Conservation (phyloP, 176 grass and related monocot genomes). For the Saccharum officinarum region DNA sequence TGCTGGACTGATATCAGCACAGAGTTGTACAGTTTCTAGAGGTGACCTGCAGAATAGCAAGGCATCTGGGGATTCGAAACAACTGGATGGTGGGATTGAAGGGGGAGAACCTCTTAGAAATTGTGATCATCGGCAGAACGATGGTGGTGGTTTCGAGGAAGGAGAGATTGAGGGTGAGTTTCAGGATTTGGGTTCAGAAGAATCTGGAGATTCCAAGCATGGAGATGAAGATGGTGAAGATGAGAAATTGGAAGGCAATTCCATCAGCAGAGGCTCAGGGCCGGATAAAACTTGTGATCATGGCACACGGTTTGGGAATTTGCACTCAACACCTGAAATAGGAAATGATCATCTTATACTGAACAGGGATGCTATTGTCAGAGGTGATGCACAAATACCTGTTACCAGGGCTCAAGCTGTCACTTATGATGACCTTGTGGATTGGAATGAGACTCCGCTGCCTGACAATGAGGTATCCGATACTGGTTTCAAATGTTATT, state of each 20-base stretch:
- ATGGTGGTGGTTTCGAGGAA: slow-evolving; percentile 63
- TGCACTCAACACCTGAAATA: slow-evolving; percentile 8
- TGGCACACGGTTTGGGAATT: neutral
- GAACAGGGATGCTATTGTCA: slow-evolving; percentile 7
- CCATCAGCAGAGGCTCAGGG: slow-evolving; percentile 20
- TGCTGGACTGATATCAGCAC: neutral
- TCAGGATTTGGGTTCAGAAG: slow-evolving; percentile 46
- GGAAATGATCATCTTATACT: slow-evolving; percentile 25
- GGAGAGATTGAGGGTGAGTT: slow-evolving; percentile 83
- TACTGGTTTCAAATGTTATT: neutral
- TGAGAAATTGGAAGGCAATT: slow-evolving; percentile 42
- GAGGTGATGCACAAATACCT: slow-evolving; percentile 17
- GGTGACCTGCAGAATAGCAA: slow-evolving; percentile 22
- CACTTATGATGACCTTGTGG: slow-evolving; percentile 47
- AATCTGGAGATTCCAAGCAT: slow-evolving; percentile 25
- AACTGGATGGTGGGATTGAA: slow-evolving; percentile 20
- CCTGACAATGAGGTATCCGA: slow-evolving; percentile 33
- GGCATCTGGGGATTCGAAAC: slow-evolving; percentile 29
- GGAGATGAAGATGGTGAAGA: slow-evolving; percentile 37
- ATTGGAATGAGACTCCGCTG: slow-evolving; percentile 40
- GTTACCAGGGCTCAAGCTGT: slow-evolving; percentile 28
- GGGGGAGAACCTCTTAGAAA: neutral
- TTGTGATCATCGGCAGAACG: slow-evolving; percentile 14
- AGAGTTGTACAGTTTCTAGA: slow-evolving; percentile 1
- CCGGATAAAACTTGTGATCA: slow-evolving; percentile 26